Base-by-base conservation (phyloP, 768 basidiomycete genomes). In the Leccinellum luteum region DNA sequence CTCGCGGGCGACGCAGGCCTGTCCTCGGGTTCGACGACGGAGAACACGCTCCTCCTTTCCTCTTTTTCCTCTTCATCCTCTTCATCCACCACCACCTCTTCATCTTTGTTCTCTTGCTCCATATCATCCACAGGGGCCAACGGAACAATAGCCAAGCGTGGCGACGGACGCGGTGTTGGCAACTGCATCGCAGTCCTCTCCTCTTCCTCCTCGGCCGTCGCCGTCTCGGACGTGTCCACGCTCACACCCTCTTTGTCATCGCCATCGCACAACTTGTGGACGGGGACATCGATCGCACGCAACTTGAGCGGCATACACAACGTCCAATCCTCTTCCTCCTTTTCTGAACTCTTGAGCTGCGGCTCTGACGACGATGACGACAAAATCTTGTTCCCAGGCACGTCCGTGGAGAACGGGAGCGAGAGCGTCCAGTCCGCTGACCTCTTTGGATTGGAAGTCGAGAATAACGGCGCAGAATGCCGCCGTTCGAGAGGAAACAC, bases 271-370 rank as follows among this genome's bases (percentile, higher is more conserved):
- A 56, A 31, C 13, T 35, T 34, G 5, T 21, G 51, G 2, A 47
- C 57, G 0, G 47, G 59, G 17, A 28, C 35, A n/a, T 38, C 38
- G n/a, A n/a, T 9, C 15, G 38, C n/a, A n/a, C 38, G 38, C 38
- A 38, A 38, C 30, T 70, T 66, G 58, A 73, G 61, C 17, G 70
- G 68, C 72, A 73, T 73, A 6, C 68, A 72, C 8, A 72, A 54
- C 31, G 70, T 72, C 70, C 70, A 72, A 28, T 72, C 70, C 6
- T 72, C 72, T 23, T 43, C 38, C 21, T 38, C 38, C n/a, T 38
- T 38, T n/a, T 59, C 53, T 1, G 51, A 15, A 17, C n/a, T 38
- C n/a, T 60, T 35, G 4, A 30, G 35, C n/a, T 44, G 27, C 0
- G 55, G 59, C 23, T 54, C 52, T 48, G 49, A 15, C 25, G 15